Evolutionary conservation across 441 rosid genomes (phyloP).

Genomic region (Gossypium gossypioides): DNA sequence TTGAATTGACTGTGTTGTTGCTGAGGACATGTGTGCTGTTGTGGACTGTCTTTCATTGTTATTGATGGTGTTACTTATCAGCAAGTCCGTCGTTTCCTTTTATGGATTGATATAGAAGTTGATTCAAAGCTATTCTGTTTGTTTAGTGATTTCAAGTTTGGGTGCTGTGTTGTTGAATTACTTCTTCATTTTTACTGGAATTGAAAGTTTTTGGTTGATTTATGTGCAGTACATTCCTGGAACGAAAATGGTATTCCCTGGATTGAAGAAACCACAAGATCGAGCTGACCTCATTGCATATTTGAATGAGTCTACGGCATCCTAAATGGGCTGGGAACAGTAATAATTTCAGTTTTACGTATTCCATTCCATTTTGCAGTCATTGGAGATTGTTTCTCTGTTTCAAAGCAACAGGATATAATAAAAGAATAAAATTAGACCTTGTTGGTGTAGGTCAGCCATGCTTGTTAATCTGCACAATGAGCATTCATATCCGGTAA

Average conservation of each 20-base stretch:
- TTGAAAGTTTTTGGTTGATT: background rate
- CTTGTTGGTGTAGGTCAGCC: background rate
- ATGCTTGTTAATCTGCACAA: background rate
- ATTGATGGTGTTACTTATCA: background rate
- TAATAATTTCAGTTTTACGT: background rate
- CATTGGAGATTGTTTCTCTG: conserved; percentile 15
- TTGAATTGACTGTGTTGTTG: background rate
- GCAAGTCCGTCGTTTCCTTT: background rate
- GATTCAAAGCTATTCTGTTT: background rate
- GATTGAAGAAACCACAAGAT: conserved; percentile 52
- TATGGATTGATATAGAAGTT: background rate
- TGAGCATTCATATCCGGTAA: background rate
- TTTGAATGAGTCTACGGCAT: conserved; percentile 43
- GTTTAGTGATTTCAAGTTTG: background rate
- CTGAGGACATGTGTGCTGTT: background rate
- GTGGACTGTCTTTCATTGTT: background rate
- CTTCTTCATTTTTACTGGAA: background rate
- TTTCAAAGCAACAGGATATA: conserved; percentile 7
- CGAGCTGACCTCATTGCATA: conserved; percentile 55
- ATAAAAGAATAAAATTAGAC: conserved; percentile 17
- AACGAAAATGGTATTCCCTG: conserved; percentile 56
- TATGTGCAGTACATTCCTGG: conserved; percentile 45
- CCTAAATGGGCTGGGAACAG: conserved; percentile 1
- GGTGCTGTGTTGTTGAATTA: background rate
- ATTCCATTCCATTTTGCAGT: conserved; percentile 21